Base-by-base conservation (phyloP, 169 alveolate species). In the Eimeria necatrix region DNA sequence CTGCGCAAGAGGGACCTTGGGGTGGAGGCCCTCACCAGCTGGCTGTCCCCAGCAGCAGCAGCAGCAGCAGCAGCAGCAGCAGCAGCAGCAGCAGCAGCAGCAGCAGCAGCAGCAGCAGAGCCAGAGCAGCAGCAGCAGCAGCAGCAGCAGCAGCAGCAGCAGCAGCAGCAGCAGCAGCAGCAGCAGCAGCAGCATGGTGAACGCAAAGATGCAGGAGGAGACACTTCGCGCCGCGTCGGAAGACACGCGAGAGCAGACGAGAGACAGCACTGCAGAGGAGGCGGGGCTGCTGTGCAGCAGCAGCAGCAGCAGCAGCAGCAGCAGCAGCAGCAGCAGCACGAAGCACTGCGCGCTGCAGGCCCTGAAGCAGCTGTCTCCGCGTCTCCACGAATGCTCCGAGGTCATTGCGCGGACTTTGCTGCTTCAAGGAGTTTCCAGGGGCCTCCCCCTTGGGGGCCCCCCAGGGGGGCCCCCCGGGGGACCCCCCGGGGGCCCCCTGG, bases 381-480 rank as follows among this genome's bases (percentile, higher is more conserved):
- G 88, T 14, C 48, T 78, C 6, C 88, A 78, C 16, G 88, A 78
- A 46, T 78, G 88, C 20, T 78, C 88, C 2, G 88, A 78, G 88
- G 88, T 51, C 68, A 78, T 78, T 4, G 68, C 88, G 3, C 46
- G 70, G 3, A 51, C 88, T 4, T 8, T 78, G 88, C 88, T 78
- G 68, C 61, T 20, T 61, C 88, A 51, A 46, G 49, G 70, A 68
- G 32, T 12, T 26, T 49, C 24, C 7, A 16, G 61, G 87, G 61
- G 87, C 16, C 61, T 49, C 87, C 24, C 51, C 16, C n/a, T 48
- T 71, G 85, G 85, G 60, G 85, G 51, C 60, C 56, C 85, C 51
- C 51, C 9, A 16, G n/a, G 85, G 85, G 85, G 26, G 60, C 60
- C 85, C 56, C 56, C 22, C 48, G 20, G 59, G 56, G 88, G 88